A percentile compares a stretch with the other conserved stretches of the same genome.
Conservation (phyloP, 2,329 filamentous ascomycete species). For the Cladorrhinum sp. region DNA sequence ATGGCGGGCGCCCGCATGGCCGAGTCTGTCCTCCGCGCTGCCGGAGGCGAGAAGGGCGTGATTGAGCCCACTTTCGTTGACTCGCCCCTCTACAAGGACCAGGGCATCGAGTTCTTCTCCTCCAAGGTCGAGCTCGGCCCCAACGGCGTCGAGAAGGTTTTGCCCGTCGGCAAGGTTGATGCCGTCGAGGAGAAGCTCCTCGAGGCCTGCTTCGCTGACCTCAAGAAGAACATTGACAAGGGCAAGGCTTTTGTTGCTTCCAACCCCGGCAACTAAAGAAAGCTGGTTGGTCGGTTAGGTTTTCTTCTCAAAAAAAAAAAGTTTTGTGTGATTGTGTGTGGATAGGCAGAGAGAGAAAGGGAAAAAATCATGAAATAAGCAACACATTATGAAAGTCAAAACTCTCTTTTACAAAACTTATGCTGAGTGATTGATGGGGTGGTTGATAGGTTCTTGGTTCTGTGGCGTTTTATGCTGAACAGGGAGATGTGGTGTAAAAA, state of each 20-base stretch:
- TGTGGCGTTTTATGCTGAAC: too few relatives aligned
- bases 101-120: slow-evolving; percentile 96
- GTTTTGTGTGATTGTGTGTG: not conserved
- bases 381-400: not conserved
- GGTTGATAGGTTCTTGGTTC: too few relatives aligned
- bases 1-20: slow-evolving; percentile 85
- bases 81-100: slow-evolving; percentile 96
- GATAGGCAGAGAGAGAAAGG: not conserved
- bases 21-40: slow-evolving; percentile 88
- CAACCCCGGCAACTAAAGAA: slow-evolving; percentile 59
- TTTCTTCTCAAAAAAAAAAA: too few relatives aligned
- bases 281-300: too few relatives aligned
- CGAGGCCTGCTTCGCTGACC: slow-evolving; percentile 76
- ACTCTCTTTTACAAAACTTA: too few relatives aligned
- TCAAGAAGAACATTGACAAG: slow-evolving; percentile 96
- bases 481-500: too few relatives aligned
- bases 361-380: not conserved
- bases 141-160: slow-evolving; percentile 92
- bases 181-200: slow-evolving; percentile 85
- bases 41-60: slow-evolving; percentile 91
- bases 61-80: slow-evolving; percentile 96
- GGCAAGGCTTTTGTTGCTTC: slow-evolving; percentile 61
- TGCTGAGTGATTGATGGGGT: not conserved
- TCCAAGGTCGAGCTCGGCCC: slow-evolving; percentile 94
- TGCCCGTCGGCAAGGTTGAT: slow-evolving; percentile 80